Base-by-base conservation (phyloP, 768 basidiomycete species). In the Amanita exitialis region DNA sequence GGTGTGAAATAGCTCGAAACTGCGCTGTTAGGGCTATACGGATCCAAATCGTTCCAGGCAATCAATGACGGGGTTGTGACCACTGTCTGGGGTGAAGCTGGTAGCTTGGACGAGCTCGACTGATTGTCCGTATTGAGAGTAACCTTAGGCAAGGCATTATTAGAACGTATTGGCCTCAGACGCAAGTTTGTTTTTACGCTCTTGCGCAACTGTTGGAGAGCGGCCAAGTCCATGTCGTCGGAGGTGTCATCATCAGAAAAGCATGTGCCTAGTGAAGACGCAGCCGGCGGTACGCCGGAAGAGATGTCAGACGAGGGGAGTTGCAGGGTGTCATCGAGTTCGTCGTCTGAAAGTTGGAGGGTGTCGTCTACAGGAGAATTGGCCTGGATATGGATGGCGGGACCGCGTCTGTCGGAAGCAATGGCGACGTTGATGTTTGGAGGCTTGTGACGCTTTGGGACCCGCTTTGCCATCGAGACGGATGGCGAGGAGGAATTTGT, bases 121-220 rank as follows among this genome's bases (percentile, higher is more conserved):
- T 61, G 61, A 49, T 61, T 32, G 57, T 60, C 56, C 23, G 65
- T 53, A 42, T 61, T 58, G n/a, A 66, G 53, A 56, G 63, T 60
- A 36, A 73, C 62, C 59, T 78, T 79, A 35, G 77, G 73, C 39
- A 80, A 66, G n/a, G 70, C 61, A 41, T 71, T 68, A 34, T 72
- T 69, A 20, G 83, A 82, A 45, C 79, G 77, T 51, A 91, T 83
- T 25, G 90, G 89, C 18, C 89, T 77, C 32, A 91, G 73, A 52
- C 79, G 81, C 34, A 91, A 75, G 58, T 91, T 91, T 65, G 80
- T 75, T 66, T 83, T 79, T 2, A 91, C 84, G 57, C 71, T 86
- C 56, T 76, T 74, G 30, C 89, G 77, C 6, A 91, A 73, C 57
- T 76, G 68, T 52, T 86, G 82, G 35, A 91, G 77, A 49, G 74